Base-by-base conservation (phyloP, 352 stramenopile species). In the Thraustotheca clavata region DNA sequence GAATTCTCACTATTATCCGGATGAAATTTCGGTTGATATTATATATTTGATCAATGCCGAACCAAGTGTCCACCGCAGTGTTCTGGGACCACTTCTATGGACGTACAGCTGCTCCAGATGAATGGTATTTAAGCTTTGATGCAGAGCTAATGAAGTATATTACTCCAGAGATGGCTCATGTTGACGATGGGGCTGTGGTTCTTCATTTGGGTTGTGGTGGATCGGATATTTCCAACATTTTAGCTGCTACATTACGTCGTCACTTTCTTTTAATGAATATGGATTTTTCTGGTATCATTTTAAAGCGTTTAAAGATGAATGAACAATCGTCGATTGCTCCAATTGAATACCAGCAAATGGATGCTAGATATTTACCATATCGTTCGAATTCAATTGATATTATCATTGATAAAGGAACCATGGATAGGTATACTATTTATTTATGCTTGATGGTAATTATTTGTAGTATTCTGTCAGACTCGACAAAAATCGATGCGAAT, bases 391-490 rank as follows among this genome's bases (percentile, higher is more conserved):
- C 43, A 2, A 18, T 52, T 18, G 43, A 52, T 18, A 18, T 11
- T 7, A 52, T 52, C 8, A 31, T 52, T 2, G 43, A 52, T 31
- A 52, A 52, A 18, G 43, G 43, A 24, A 52, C 43, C 9, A 24
- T 52, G 14, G 43, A 52, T 31, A 52, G 43, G 43, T 52, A 52
- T 11, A 11, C 2, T 3, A 8, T 6, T 31, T 2, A 24, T 11
- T 3, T n/a, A n/a, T n/a, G n/a, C n/a, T n/a, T n/a, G n/a, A n/a
- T n/a, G n/a, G n/a, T n/a, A n/a, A n/a, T n/a, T 2, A 18, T 14
- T 3, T 35, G 11, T 52, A 52, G 43, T 31, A 52, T 52, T 52
- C n/a, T 52, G 43, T 52, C 43, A 2, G 43, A 52, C 43, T 52
- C 43, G 43, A 52, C 43, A 24, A 52, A 52, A 18, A 11, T 26